Percentiles rank a stretch among this genome's conserved stretches.
Evolutionary conservation across 2,329 filamentous ascomycete species (phyloP).

Genomic region (Blastomyces percursus): DNA sequence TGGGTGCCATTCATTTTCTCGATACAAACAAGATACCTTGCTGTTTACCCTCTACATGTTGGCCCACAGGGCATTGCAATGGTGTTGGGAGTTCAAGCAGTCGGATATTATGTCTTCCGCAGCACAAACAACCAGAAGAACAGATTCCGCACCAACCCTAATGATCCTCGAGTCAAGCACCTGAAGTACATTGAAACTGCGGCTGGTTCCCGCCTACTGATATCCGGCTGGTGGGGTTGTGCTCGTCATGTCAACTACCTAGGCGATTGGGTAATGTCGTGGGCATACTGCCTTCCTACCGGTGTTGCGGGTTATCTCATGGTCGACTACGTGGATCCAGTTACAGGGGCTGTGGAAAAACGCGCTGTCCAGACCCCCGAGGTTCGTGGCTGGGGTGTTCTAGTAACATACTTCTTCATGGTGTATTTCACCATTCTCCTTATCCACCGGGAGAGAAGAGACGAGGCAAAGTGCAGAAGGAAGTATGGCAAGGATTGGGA

Average conservation of each 20-base stretch:
- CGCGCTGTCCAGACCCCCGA: conserved; percentile 8
- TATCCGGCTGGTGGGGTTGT: conserved; percentile 15
- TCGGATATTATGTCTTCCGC: conserved; percentile 87
- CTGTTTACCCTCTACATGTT: conserved; percentile 69
- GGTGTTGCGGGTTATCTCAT: conserved; percentile 15
- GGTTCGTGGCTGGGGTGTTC: conserved; percentile 13
- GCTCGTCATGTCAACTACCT: conserved; percentile 17
- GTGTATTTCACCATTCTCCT: conserved; percentile 17
- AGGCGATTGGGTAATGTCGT: conserved; percentile 15
- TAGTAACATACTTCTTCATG: conserved; percentile 16
- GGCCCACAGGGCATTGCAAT: conserved; percentile 54
- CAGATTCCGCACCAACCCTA: conserved; percentile 75
- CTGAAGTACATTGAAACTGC: conserved; percentile 73
- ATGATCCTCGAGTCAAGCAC: conserved; percentile 66
- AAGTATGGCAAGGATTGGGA: conserved; percentile 17
- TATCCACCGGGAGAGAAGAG: conserved; percentile 16
- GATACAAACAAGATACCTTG: conserved; percentile 72
- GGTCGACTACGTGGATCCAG: conserved; percentile 3
- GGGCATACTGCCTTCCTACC: conserved; percentile 14
- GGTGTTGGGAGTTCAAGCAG: conserved; percentile 55
- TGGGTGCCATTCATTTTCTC: conserved; percentile 91
- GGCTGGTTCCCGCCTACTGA: conserved; percentile 11
- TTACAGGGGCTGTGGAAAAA: conserved; percentile 6
- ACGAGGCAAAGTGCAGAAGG: conserved; percentile 15
- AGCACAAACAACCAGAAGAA: conserved; percentile 94